Base-by-base conservation (phyloP, 768 basidiomycete species). In the Dentipellis sp. region DNA sequence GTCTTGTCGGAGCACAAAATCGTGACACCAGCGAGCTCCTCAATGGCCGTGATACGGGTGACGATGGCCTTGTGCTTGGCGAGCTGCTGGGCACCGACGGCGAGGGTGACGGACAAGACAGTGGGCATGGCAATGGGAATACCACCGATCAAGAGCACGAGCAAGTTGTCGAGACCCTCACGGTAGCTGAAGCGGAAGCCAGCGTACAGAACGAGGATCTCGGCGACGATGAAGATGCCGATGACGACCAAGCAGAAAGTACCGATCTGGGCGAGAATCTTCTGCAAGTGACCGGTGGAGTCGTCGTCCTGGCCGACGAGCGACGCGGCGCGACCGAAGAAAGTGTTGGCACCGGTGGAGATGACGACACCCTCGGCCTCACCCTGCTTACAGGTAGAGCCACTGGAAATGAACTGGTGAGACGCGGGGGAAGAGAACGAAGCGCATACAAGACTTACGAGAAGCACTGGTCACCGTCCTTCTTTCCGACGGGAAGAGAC, bases 51-150 rank as follows among this genome's bases (percentile, higher is more conserved):
- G 76, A 98, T 98, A 79, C 94, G 94, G 54, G 95, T 98, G 72
- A 98, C 95, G 63, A 97, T 97, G 62, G 95, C 95, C 81, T 98
- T 97, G 82, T 97, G 91, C 79, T 94, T 94, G 66, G 95, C 94
- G 62, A 98, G 86, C 69, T 98, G 95, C 74, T 97, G 94, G 40
- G 95, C 95, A 74, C 95, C 95, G 68, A 98, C 94, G 53, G 95
- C 95, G 68, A 97, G 91, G 19, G 95, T 97, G 75, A 97, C 95
- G 56, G 94, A 97, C 58, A 98, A 74, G 62, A 97, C 94, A 58
- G 95, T 98, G 63, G 95, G 95, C 95, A 98, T 98, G 69, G 95
- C 95, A 73, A 97, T 98, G 66, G 95, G 95, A 68, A 98, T 98
- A 78, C 95, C 95, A 79, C 95, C 95, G 74, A 98, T 98, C 82